Evolutionary conservation across 1,284 basidiomycete species (phyloP).

Genomic region (Trichosporon coremiiforme): DNA sequence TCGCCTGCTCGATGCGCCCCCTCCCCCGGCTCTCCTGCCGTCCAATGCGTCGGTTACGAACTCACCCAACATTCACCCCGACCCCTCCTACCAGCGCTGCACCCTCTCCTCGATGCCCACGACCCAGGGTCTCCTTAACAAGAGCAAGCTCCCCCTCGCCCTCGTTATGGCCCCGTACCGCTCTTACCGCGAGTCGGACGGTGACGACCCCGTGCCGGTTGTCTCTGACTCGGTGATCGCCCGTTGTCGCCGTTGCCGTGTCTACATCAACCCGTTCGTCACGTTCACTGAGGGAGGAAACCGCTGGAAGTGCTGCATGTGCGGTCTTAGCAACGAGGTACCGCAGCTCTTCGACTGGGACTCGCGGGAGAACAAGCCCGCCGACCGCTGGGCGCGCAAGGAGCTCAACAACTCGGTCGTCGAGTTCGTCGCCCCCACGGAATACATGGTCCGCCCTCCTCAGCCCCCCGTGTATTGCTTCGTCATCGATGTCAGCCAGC

Average conservation of each 20-base stretch:
- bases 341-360: constrained; percentile 99
- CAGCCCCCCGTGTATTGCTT: constrained; percentile 97
- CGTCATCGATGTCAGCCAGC: constrained; percentile 93
- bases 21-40: constrained; percentile 87
- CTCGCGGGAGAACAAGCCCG: constrained; percentile 86
- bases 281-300: constrained; percentile 98
- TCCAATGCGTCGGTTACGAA: constrained; percentile 77
- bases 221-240: constrained; percentile 95
- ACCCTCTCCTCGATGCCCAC: constrained; percentile 93
- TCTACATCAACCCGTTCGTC: constrained; percentile 98
- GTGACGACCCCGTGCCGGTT: constrained; percentile 73
- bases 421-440: constrained; percentile 96
- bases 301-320: constrained; percentile 99
- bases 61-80: constrained; percentile 78
- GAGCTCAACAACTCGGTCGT: constrained; percentile 93
- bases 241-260: constrained; percentile 92
- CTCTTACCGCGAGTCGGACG: constrained; percentile 63
- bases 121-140: constrained; percentile 84
- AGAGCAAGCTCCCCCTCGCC: constrained; percentile 90
- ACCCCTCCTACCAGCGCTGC: constrained; percentile 88
- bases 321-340: constrained; percentile 97
- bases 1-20: constrained; percentile 73
- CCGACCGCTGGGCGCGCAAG: constrained; percentile 89
- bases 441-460: constrained; percentile 98
- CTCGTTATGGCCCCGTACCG: constrained; percentile 92